These are phyloP conservation scores for Nemania bipapillata DNA, from an alignment of 2,329 filamentous ascomycete species.

Conservation along the genomic window DNA sequence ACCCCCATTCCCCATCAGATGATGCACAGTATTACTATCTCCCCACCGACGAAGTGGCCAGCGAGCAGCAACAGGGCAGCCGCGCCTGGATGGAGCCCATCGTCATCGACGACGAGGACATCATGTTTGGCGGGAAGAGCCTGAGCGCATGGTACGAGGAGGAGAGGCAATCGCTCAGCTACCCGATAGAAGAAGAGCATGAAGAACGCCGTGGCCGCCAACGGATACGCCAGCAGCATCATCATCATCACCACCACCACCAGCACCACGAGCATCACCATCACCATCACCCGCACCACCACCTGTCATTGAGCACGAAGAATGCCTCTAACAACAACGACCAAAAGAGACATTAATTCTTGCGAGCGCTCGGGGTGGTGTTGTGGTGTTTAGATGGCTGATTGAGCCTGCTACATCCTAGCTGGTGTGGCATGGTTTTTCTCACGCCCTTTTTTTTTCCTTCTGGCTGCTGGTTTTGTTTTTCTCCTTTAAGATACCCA, in stretches of 20 bases:
- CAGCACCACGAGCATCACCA: slow-evolving; percentile 34
- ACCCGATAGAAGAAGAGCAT: slow-evolving; percentile 56
- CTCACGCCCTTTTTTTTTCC: no score
- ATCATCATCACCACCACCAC: slow-evolving; percentile 44
- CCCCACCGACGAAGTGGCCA: slow-evolving; percentile 42
- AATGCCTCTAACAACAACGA: slow-evolving; percentile 37
- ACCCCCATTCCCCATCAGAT: slow-evolving; percentile 43
- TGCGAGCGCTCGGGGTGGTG: not conserved
- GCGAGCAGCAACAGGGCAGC: slow-evolving; percentile 44
- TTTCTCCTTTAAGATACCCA: slow-evolving; percentile 46
- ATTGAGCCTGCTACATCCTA: not conserved
- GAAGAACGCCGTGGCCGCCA: slow-evolving; percentile 56
- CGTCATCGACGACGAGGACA: slow-evolving; percentile 69
- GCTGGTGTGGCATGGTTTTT: slow-evolving; percentile 30
- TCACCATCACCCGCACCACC: slow-evolving; percentile 38
- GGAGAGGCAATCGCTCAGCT: slow-evolving; percentile 60
- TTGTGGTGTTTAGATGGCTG: not conserved
- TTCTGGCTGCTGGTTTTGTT: no score
- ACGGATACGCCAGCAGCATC: slow-evolving; percentile 49
- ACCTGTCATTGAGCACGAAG: slow-evolving; percentile 39
- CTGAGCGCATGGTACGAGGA: slow-evolving; percentile 71
- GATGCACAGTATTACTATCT: slow-evolving; percentile 50
- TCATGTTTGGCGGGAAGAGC: slow-evolving; percentile 70
- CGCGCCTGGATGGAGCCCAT: slow-evolving; percentile 64
- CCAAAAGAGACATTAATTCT: slow-evolving; percentile 44